phyloP scores from a whole-genome alignment of 2,329 filamentous ascomycete genomes.

The Penicillium palitans region DNA sequence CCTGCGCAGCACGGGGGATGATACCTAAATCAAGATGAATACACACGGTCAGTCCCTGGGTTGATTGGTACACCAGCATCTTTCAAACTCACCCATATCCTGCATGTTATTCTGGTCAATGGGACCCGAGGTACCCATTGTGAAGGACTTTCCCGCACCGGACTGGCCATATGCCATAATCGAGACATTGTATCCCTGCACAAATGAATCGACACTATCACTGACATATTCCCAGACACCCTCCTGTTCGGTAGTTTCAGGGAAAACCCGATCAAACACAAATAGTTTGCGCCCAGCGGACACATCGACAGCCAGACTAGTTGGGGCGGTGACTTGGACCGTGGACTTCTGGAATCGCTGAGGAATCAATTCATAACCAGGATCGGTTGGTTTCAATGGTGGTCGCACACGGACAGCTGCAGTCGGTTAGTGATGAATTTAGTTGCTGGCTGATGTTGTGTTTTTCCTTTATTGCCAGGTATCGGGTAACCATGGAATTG shows the following conservation, averaged over 20 bases:
- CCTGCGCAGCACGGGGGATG: slow-evolving; percentile 84
- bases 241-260: slow-evolving; percentile 77
- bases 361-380: slow-evolving; percentile 91
- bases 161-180: slow-evolving; percentile 96
- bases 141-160: slow-evolving; percentile 95
- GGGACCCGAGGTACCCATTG: slow-evolving; percentile 94
- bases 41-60: slow-evolving; percentile 3
- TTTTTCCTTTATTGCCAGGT: not conserved
- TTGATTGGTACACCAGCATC: not conserved
- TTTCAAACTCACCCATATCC: slow-evolving; percentile 68
- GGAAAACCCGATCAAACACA: slow-evolving; percentile 93
- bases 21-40: slow-evolving; percentile 63
- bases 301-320: slow-evolving; percentile 83
- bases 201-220: slow-evolving; percentile 85
- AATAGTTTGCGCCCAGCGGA: slow-evolving; percentile 93
- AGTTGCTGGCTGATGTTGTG: not conserved
- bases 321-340: slow-evolving; percentile 83
- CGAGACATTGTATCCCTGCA: slow-evolving; percentile 98
- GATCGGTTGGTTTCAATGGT: slow-evolving; percentile 77
- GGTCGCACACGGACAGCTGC: slow-evolving; percentile 90
- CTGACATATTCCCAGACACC: slow-evolving; percentile 92
- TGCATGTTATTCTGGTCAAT: slow-evolving; percentile 69
- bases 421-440: slow-evolving; percentile 3
- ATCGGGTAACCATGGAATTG: not conserved
- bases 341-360: slow-evolving; percentile 92